Conservation (phyloP, 192 early-diverging fungal species). For the Spizellomyces sp. region DNA sequence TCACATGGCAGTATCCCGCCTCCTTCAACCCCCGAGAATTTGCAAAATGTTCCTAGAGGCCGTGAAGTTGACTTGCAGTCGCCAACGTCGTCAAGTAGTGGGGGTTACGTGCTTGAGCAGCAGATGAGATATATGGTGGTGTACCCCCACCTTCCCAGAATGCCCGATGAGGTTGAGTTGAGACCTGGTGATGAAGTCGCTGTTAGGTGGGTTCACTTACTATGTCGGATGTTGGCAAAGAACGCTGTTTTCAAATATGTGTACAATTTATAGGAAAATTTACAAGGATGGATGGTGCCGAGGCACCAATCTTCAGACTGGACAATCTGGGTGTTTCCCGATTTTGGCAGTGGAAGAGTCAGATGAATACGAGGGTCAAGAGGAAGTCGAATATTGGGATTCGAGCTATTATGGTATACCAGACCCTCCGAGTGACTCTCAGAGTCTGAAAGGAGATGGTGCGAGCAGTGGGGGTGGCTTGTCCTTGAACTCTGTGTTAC, state of each 20-base stretch:
- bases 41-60: neutral
- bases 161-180: conserved; percentile 33
- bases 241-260: neutral
- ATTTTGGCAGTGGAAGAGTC: conserved; percentile 31
- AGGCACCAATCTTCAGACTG: conserved; percentile 25
- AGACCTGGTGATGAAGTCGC: conserved; percentile 24
- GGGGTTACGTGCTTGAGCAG: conserved; percentile 19
- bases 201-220: neutral
- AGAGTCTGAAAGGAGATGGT: neutral
- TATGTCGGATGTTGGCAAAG: neutral
- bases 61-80: neutral
- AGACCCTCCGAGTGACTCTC: neutral
- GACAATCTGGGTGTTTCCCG: conserved; percentile 25
- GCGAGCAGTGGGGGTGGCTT: neutral
- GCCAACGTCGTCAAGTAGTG: neutral
- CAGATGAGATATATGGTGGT: conserved; percentile 21
- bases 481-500: neutral
- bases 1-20: neutral
- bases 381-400: neutral
- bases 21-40: conserved; percentile 2
- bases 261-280: conserved; percentile 10
- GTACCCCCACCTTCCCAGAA: conserved; percentile 29
- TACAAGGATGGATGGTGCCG: conserved; percentile 37
- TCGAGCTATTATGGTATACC: neutral
- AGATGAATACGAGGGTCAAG: neutral